These are phyloP conservation scores for Brasilioporus rufonigricans DNA, from an alignment of 768 basidiomycete species.

Conservation along the genomic window DNA sequence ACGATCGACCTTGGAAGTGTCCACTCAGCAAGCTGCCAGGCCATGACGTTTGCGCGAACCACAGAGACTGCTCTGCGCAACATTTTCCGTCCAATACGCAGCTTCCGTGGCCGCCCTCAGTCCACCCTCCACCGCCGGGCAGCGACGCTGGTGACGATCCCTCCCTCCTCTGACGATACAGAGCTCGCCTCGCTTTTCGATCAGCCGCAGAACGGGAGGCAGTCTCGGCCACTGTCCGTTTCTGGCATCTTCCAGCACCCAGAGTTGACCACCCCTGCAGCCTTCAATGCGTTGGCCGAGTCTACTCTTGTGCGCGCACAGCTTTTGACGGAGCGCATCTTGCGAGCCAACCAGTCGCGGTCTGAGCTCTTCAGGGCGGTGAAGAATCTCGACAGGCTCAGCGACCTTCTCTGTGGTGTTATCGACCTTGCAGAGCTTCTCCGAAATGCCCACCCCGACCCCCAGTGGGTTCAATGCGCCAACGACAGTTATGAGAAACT, in stretches of 20 bases:
- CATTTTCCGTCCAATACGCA: conserved; percentile 33
- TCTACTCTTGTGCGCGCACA: conserved; percentile 80
- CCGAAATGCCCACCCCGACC: conserved; percentile 90
- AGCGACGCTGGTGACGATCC: conserved; percentile 47
- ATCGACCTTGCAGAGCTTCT: conserved; percentile 96
- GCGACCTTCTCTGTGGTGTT: conserved; percentile 93
- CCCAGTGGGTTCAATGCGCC: conserved; percentile 76
- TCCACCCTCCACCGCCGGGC: conserved; percentile 22
- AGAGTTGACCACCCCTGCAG: conserved; percentile 63
- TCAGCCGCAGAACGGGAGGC: conserved; percentile 43
- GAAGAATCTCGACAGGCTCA: conserved; percentile 94
- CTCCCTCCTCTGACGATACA: conserved; percentile 63
- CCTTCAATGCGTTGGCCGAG: conserved; percentile 70
- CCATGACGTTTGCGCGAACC: conserved; percentile 36
- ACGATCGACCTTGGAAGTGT: neutral
- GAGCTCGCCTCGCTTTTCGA: conserved; percentile 72
- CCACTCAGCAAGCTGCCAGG: no score
- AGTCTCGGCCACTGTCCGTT: conserved; percentile 43
- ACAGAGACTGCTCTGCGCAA: conserved; percentile 42
- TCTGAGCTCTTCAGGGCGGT: conserved; percentile 81
- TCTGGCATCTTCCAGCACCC: conserved; percentile 88
- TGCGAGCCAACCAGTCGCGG: conserved; percentile 67
- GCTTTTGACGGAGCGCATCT: conserved; percentile 80
- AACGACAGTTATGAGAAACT: conserved; percentile 87
- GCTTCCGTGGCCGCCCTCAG: conserved; percentile 39